Evolutionary conservation across 1,139 yeast genomes (phyloP), one percentile per base, ranked within the genome.

Genomic region (Taphrina flavorubra): DNA sequence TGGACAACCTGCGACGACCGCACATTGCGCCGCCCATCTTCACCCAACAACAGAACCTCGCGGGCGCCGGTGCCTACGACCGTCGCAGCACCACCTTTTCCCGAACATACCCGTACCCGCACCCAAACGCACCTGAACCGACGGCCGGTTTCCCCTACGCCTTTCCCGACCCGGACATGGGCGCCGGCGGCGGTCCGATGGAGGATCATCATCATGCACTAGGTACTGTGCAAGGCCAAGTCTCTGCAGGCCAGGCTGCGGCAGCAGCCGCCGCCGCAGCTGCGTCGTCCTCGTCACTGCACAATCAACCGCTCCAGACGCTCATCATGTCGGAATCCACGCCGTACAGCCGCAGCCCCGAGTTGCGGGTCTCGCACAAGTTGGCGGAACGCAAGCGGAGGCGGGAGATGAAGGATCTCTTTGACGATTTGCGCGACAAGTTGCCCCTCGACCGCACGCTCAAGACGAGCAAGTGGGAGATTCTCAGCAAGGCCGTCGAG

Each of bases 21-120:
- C 67, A 63, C 51, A 20, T 63, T n/a, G 67, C 67, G 34, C 67
- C 67, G 55, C 67, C 59, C 44, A 63, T 63, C 55, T 63, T 63
- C 39, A 55, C 67, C 8, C 67, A 63, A 37, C 67, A 63, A 39
- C 55, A 31, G n/a, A 46, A 53, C 37, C 51, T 25, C 31, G 44
- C 51, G 20, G 42, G 51, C 11, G 42, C 51, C 16, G 42, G 51
- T 31, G 31, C 31, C 31, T 34, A 37, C 40, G 62, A 58, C 42
- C 42, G 62, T 10, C 62, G 62, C 62, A 36, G 47, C 37, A 46
- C 16, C 62, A 49, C 67, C 61, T 56, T 39, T 18, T 57, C 59
- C 42, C 85, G 81, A 6, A 87, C 81, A 36, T 81, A 72, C n/a
- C 83, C 73, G 4, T 69, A 51, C 51, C 55, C 72, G 25, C 68